Percentiles rank a stretch among this genome's conserved stretches.
Conservation (phyloP, 2,329 filamentous ascomycete species). For the Phyllosticta citriasiana region DNA sequence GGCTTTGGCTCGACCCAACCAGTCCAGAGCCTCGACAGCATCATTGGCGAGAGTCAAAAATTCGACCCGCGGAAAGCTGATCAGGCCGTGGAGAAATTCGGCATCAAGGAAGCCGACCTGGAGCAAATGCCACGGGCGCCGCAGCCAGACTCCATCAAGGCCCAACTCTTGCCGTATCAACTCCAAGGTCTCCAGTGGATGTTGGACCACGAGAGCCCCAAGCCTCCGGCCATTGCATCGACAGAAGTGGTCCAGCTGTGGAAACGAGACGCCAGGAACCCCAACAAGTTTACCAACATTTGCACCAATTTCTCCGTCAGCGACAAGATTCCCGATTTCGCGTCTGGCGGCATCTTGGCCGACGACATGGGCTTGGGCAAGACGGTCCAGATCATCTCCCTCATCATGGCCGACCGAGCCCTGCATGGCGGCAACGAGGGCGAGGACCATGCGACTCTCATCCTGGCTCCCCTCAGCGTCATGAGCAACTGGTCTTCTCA, state of each 20-base stretch:
- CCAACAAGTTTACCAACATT: conserved; percentile 51
- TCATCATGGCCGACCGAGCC: conserved; percentile 60
- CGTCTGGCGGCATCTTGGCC: conserved; percentile 53
- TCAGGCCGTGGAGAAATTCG: conserved; percentile 59
- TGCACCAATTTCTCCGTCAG: conserved; percentile 59
- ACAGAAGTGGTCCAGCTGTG: conserved; percentile 65
- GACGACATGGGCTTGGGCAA: conserved; percentile 82
- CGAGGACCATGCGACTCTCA: conserved; percentile 63
- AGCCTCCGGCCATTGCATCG: conserved; percentile 49
- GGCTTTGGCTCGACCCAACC: conserved; percentile 13
- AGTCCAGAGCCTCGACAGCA: conserved; percentile 48
- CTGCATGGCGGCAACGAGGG: conserved; percentile 28
- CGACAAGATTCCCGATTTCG: conserved; percentile 47
- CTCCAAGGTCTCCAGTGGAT: conserved; percentile 71
- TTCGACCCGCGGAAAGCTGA: conserved; percentile 57
- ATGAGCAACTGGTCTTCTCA: conserved; percentile 80
- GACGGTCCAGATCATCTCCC: conserved; percentile 69
- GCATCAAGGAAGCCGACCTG: conserved; percentile 59
- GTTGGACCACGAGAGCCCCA: conserved; percentile 61
- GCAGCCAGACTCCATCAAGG: conserved; percentile 55
- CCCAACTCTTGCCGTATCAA: conserved; percentile 70
- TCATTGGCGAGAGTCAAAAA: conserved; percentile 55
- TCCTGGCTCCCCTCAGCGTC: conserved; percentile 70
- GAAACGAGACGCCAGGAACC: conserved; percentile 43
- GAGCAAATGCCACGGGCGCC: conserved; percentile 47